These are phyloP conservation scores for Kwoniella bestiolae DNA, from an alignment of 768 basidiomycete species.

Conservation along the genomic window DNA sequence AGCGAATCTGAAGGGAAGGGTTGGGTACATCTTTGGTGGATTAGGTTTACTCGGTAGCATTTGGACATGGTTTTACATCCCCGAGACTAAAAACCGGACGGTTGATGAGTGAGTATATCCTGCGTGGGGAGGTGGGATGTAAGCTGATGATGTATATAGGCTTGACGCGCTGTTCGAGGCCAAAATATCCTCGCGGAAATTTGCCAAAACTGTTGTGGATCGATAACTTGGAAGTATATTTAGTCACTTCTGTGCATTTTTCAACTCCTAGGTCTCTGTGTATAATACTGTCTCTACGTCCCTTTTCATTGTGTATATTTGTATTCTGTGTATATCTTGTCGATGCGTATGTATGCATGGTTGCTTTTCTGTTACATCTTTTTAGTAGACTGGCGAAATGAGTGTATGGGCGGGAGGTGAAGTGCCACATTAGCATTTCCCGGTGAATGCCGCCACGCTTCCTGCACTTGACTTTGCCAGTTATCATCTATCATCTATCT, in stretches of 20 bases:
- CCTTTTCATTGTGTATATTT: background rate
- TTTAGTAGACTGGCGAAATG: no score
- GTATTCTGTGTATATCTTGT: background rate
- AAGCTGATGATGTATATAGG: conserved; percentile 9
- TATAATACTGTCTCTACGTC: background rate
- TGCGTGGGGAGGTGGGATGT: no score
- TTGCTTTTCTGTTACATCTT: background rate
- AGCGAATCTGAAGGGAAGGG: conserved; percentile 31
- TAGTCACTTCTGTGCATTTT: background rate
- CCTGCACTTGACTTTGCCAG: background rate
- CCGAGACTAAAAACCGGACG: conserved; percentile 21
- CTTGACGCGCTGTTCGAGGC: conserved; percentile 8
- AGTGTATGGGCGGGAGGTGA: background rate
- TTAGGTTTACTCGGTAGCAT: conserved; percentile 8
- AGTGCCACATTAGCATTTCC: conserved; percentile 4
- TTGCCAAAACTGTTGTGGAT: background rate
- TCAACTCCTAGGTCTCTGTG: background rate
- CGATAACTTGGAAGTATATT: background rate
- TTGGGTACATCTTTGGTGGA: conserved; percentile 28
- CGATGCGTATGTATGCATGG: conserved; percentile 4
- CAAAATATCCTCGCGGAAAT: conserved; percentile 6
- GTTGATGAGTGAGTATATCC: conserved; percentile 17
- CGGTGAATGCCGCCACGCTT: conserved; percentile 6
- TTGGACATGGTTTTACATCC: conserved; percentile 20
- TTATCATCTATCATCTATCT: background rate